Base-by-base conservation (phyloP, 805 yeast genomes). In the Clavispora fructus region DNA sequence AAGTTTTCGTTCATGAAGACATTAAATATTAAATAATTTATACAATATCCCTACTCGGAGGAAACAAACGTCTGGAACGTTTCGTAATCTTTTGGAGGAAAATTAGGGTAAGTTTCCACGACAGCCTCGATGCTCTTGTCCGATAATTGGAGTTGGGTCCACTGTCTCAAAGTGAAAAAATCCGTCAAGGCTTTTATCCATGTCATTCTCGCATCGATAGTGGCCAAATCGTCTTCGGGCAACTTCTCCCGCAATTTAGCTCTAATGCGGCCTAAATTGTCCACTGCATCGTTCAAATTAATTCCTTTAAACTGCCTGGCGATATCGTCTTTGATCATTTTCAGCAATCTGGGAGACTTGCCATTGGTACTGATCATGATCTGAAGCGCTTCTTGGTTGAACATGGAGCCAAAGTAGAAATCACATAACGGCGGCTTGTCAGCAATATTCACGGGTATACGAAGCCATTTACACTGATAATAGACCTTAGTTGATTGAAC, bases 341-440 rank as follows among this genome's bases (percentile, higher is more conserved):
- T 74, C 43, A 89, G 83, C 55, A 87, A 74, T 44, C 94, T 65
- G 0, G 96, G 96, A 2, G 91, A 83, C 55, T 82, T 78, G 4
- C 95, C 95, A 61, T 86, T 87, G 11, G 95, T 86, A 35, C 88
- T 80, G 12, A 87, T 84, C 91, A 87, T 83, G 33, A 87, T 74
- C 59, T 87, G 94, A 42, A 87, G 67, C 13, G 82, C 79, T 13
- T 91, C 94, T 52, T 78, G 78, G 57, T 86, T 74, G 61, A 79
- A 81, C 68, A 84, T 81, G 23, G 91, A 79, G 1, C 95, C 96
- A 62, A 87, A 87, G 67, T 86, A 87, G 63, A 86, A 87, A 63
- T 87, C 96, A 67, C 96, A 87, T 49, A 80, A 68, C n/a, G 78
- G 76, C 3, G 95, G 95, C 50, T 85, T 85, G 61, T 87, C 96